Percentiles rank a stretch among this genome's conserved stretches.
Conservation (phyloP, 2,329 filamentous ascomycete species). For the Zalaria obscura region DNA sequence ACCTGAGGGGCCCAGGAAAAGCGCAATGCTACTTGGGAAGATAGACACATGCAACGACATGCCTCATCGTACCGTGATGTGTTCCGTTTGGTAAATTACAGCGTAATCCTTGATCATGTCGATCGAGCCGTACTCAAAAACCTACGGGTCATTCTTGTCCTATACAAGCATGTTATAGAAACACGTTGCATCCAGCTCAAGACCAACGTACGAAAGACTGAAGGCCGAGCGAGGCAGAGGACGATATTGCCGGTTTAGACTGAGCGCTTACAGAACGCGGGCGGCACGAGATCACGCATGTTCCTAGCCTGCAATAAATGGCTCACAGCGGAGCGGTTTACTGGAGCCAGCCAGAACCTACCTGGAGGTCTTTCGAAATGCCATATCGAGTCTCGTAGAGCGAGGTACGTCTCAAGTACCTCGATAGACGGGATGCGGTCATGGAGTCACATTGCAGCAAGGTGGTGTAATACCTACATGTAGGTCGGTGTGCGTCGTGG, state of each 20-base stretch:
- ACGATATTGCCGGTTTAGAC: neutral
- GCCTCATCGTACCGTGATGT: neutral
- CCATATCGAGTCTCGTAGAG: too few species aligned
- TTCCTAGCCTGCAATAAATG: neutral
- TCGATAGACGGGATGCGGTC: too few species aligned
- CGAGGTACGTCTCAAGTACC: too few species aligned
- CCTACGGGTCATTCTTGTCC: constrained; percentile 6
- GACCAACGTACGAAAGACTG: neutral
- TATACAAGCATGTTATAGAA: neutral
- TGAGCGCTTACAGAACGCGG: neutral
- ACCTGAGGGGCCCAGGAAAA: neutral
- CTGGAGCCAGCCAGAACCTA: neutral
- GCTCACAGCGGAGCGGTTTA: neutral
- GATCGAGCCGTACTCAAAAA: constrained; percentile 6
- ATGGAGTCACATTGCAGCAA: too few species aligned
- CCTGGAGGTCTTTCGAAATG: too few species aligned
- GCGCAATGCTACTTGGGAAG: neutral
- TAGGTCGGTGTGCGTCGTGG: too few species aligned
- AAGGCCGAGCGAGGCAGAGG: constrained; percentile 7
- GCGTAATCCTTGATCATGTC: constrained; percentile 2
- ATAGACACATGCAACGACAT: neutral
- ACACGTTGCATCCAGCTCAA: constrained; percentile 6
- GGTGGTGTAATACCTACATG: too few species aligned
- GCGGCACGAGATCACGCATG: neutral
- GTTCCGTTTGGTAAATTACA: constrained; percentile 6